phyloP scores from a whole-genome alignment of 495 filamentous ascomycete genomes.

The Chaetomidium leptoderma region DNA sequence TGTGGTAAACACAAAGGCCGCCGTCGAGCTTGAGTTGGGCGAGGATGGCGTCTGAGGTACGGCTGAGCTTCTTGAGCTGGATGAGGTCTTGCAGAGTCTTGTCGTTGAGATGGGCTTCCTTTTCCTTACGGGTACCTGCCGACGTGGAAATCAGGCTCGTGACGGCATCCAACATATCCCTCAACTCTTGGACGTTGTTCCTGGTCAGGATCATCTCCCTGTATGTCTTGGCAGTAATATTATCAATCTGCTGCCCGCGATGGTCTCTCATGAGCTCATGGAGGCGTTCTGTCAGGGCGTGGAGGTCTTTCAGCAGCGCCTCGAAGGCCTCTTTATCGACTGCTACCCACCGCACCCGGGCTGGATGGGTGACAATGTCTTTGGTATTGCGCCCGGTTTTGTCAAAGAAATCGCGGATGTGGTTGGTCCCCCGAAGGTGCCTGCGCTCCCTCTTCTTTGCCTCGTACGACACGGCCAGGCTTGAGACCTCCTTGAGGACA shows the following conservation, averaged over 20 bases:
- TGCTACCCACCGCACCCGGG: conserved; percentile 29
- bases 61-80: conserved; percentile 29
- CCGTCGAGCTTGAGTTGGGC: conserved; percentile 13
- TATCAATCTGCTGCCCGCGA: conserved; percentile 29
- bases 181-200: conserved; percentile 28
- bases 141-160: conserved; percentile 22
- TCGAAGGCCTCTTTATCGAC: conserved; percentile 32
- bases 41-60: conserved; percentile 27
- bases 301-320: conserved; percentile 27
- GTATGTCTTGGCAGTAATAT: conserved; percentile 35
- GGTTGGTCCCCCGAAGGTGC: conserved; percentile 24
- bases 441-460: conserved; percentile 23
- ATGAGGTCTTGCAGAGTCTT: conserved; percentile 28
- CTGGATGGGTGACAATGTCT: conserved; percentile 31
- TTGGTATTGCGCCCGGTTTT: conserved; percentile 28
- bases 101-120: conserved; percentile 20
- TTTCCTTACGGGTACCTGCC: conserved; percentile 10
- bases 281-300: conserved; percentile 32
- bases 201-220: conserved; percentile 33
- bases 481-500: conserved; percentile 27
- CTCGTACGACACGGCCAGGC: conserved; percentile 32
- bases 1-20: not conserved
- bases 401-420: conserved; percentile 26
- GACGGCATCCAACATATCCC: conserved; percentile 30
- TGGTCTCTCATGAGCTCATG: conserved; percentile 31